A percentile compares a stretch with the other conserved stretches of the same genome.
Conservation (phyloP, 2,329 filamentous ascomycete species). For the Ophiostoma populinum region DNA sequence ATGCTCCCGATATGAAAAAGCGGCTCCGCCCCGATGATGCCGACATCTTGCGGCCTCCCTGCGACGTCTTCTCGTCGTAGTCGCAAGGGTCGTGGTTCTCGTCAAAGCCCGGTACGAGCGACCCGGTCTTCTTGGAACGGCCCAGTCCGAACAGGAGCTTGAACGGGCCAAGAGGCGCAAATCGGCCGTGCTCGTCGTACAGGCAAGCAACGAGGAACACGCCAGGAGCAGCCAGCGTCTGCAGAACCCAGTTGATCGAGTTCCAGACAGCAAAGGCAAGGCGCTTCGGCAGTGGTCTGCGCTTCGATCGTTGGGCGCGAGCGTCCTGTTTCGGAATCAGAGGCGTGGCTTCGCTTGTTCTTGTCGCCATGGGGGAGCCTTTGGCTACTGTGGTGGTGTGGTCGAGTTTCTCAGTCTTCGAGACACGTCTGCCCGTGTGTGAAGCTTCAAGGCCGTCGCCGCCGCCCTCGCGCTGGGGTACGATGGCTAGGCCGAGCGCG, state of each 20-base stretch:
- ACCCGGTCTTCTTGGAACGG: conserved; percentile 10
- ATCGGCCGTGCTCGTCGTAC: conserved; percentile 63
- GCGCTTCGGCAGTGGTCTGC: conserved; percentile 45
- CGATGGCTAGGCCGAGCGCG: conserved; percentile 30
- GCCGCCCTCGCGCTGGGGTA: conserved; percentile 24
- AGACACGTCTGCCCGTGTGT: conserved; percentile 18
- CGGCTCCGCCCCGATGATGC: conserved; percentile 3
- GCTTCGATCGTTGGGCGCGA: conserved; percentile 20
- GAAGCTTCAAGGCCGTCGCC: conserved; percentile 18
- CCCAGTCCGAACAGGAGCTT: conserved; percentile 40
- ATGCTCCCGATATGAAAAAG: conserved; percentile 27
- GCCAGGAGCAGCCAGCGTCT: conserved; percentile 61
- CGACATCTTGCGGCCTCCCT: conserved; percentile 7
- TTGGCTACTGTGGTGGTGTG: conserved; percentile 6
- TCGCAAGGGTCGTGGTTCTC: conserved; percentile 50
- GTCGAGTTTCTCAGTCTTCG: conserved; percentile 18
- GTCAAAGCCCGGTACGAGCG: conserved; percentile 46
- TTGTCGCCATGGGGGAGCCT: conserved; percentile 4
- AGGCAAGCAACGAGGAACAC: conserved; percentile 72
- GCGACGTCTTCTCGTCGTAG: conserved; percentile 5
- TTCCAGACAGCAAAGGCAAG: conserved; percentile 57
- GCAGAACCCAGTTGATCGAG: conserved; percentile 61
- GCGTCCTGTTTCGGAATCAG: conserved; percentile 28
- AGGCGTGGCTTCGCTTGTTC: conserved; percentile 49
- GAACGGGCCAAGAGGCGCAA: conserved; percentile 61